Base-by-base conservation (phyloP, 2,329 filamentous ascomycete genomes). In the Alternaria rosae region DNA sequence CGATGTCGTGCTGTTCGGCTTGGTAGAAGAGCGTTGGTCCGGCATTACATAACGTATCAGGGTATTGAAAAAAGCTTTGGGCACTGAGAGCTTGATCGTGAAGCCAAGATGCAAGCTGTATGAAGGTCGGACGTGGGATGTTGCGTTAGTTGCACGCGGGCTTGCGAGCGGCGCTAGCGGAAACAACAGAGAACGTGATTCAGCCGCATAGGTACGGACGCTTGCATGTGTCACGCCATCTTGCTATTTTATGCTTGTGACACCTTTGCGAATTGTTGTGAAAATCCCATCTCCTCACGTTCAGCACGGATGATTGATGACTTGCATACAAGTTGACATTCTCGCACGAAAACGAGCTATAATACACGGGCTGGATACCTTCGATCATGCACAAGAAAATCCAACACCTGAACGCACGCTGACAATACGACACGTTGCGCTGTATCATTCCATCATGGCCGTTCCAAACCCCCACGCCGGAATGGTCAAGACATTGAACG, bases 121-220 rank as follows among this genome's bases (percentile, higher is more conserved):
- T 41, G 45, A 38, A 20, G 23, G 35, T 25, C 30, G 13, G 42
- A 53, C 21, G 48, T 45, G 43, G 57, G 35, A n/a, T 44, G 44
- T 45, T 25, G 54, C 54, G 52, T 54, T 41, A 28, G 47, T 59
- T 64, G 61, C 50, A 42, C 25, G 21, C 43, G 58, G 38, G 61
- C 69, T 57, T 69, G 69, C 66, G 66, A 70, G 56, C 44, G 44
- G 59, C 70, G 69, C 69, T 67, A 70, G 56, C 44, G 44, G 57
- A 38, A 38, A 69, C 71, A 59, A 70, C 70, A 66, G 57, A 47
- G 55, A 72, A 72, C 71, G 71, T 73, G 69, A 73, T 54, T 20
- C 43, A 45, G 23, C 52, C 38, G 7, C 15, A 15, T 28, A 17
- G 23, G 12, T 42, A 13, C 17, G 25, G 42, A 26, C 17, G 7